Evolutionary conservation across 2,329 filamentous ascomycete species (phyloP).

Genomic region (Chrysoporthe cubensis): DNA sequence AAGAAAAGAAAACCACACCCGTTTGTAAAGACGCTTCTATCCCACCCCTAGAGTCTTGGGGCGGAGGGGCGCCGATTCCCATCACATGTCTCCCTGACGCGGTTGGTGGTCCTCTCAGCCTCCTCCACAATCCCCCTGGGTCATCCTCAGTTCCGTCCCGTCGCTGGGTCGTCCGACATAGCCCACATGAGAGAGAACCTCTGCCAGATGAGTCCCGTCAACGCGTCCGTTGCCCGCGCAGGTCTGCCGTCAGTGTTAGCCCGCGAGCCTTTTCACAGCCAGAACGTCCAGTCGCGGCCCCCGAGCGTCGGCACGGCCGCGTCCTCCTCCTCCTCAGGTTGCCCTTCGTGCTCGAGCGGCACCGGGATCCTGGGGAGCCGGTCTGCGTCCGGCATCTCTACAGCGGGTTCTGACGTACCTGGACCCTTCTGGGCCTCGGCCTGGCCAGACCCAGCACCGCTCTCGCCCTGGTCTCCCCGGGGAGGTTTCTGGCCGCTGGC

Average conservation of each 20-base stretch:
- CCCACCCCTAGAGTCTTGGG: too few species aligned
- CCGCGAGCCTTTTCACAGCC: constrained; percentile 11
- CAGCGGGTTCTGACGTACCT: background rate
- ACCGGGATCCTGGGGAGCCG: background rate
- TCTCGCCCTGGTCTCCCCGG: background rate
- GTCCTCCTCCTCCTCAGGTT: background rate
- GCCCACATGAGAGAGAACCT: too few species aligned
- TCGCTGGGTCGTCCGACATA: too few species aligned
- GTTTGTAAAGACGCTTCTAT: too few species aligned
- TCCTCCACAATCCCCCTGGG: too few species aligned
- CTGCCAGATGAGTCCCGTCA: too few species aligned
- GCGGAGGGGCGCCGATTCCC: too few species aligned
- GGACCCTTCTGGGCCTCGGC: background rate
- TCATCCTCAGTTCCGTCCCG: too few species aligned
- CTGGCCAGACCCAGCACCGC: background rate
- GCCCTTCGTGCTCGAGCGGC: background rate
- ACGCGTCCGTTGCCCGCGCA: background rate
- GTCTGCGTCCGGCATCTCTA: too few species aligned
- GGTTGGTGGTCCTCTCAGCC: too few species aligned
- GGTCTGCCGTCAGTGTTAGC: background rate
- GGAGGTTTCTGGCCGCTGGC: background rate
- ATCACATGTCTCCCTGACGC: too few species aligned
- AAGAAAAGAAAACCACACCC: too few species aligned
- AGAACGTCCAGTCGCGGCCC: constrained; percentile 26
- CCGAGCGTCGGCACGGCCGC: background rate